Conservation (phyloP, 2,329 filamentous ascomycete species). For the Xylogone sp. region DNA sequence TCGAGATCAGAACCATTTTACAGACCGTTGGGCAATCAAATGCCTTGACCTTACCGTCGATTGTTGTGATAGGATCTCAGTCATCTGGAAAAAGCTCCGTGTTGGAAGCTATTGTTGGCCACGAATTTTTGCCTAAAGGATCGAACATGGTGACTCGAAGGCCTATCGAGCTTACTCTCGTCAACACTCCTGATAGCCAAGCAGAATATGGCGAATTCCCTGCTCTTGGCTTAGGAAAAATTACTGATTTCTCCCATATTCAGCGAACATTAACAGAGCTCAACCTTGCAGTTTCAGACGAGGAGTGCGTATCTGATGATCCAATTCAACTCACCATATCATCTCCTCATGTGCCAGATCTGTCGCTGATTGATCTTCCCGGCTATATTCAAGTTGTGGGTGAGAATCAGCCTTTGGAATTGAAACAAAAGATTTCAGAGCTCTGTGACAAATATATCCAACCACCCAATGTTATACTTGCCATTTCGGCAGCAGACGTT, state of each 20-base stretch:
- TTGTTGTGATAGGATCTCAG: conserved; percentile 98
- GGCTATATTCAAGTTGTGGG: conserved; percentile 97
- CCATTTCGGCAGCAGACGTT: conserved; percentile 95
- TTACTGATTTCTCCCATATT: conserved; percentile 88
- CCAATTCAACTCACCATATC: conserved; percentile 95
- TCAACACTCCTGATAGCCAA: conserved; percentile 86
- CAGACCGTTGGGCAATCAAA: conserved; percentile 90
- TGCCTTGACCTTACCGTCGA: conserved; percentile 84
- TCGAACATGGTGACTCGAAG: conserved; percentile 96
- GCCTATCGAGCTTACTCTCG: conserved; percentile 91
- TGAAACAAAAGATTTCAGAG: conserved; percentile 94
- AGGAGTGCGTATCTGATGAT: conserved; percentile 91
- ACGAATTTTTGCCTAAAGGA: conserved; percentile 97
- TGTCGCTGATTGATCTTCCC: conserved; percentile 92
- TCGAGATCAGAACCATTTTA: conserved; percentile 90
- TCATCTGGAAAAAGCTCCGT: conserved; percentile 98
- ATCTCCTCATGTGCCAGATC: conserved; percentile 90
- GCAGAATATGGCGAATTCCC: conserved; percentile 96
- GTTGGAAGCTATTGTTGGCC: conserved; percentile 91
- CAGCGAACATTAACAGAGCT: conserved; percentile 93
- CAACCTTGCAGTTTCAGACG: conserved; percentile 86
- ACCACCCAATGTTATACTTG: conserved; percentile 90
- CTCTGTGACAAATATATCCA: conserved; percentile 99
- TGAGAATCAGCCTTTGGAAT: conserved; percentile 80
- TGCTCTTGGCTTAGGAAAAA: conserved; percentile 80